Evolutionary conservation across 139 green algal species (phyloP), one percentile per base, ranked within the genome.

Genomic region (Astrephomene gubernaculifera): DNA sequence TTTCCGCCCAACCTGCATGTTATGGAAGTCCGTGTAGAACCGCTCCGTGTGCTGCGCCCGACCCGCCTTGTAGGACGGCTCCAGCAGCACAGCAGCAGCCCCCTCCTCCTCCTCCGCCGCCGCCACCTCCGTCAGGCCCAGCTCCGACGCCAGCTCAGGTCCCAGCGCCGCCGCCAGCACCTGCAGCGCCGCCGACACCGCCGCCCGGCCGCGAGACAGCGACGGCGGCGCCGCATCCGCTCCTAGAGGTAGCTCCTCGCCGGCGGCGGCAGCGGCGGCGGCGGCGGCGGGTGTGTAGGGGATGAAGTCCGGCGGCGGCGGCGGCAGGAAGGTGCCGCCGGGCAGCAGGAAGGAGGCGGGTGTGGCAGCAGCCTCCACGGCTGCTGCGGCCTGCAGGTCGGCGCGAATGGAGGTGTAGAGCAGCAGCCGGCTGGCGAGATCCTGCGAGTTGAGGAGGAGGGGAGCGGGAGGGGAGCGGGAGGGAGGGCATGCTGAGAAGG

Each of bases 51-150:
- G 45, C 7, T 60, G 33, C n/a, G 31, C 4, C 0, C 76, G 76
- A 5, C 76, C 76, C 22, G 76, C 76, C 61, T 83, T 83, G 61
- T 83, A 83, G 41, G 38, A 25, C 75, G 75, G 27, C 54, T n/a
- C 52, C 33, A 54, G 27, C 25, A 49, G 1, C 4, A n/a, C n/a
- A 31, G 38, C 57, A 27, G 35, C 72, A 25, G 19, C 35, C n/a
- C 1, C 72, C 38, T 8, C 72, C 19, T 33, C 72, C 27, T 0
- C 49, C 41, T 24, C 68, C 44, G 65, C 68, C 38, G 68, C 61
- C 22, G 19, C 54, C 22, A 29, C 29, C 24, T 33, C 65, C 41
- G 44, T 19, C 45, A 79, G 71, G 29, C 71, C 41, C 44, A 79
- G 71, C 71, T 27, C 27, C 71, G 29, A 38, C 53, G 75, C 75